phyloP scores from a whole-genome alignment of 805 yeast species.

The Nakazawaea sp. region DNA sequence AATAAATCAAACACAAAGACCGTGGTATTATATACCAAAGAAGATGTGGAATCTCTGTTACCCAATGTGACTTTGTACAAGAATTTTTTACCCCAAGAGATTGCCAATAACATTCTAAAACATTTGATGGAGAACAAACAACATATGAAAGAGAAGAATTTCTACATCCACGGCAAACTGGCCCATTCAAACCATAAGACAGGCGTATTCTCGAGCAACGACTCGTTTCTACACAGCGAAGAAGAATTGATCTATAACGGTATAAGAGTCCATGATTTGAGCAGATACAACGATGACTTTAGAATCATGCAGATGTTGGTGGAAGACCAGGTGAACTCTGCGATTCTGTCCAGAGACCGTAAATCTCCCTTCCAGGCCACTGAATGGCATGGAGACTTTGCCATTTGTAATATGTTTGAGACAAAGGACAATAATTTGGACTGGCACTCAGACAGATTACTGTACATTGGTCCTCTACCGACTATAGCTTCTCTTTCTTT shows the following conservation, averaged over 20 bases:
- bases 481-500: conserved; percentile 60
- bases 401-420: conserved; percentile 52
- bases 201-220: conserved; percentile 25
- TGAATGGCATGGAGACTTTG: conserved; percentile 47
- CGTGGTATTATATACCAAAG: conserved; percentile 36
- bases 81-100: conserved; percentile 42
- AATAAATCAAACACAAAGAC: conserved; percentile 12
- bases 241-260: conserved; percentile 37
- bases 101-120: conserved; percentile 38
- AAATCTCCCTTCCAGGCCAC: conserved; percentile 22
- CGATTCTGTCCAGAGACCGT: conserved; percentile 19
- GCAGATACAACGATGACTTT: conserved; percentile 33
- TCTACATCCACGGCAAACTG: conserved; percentile 55
- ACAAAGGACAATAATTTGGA: conserved; percentile 47
- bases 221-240: conserved; percentile 9
- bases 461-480: conserved; percentile 67
- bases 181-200: conserved; percentile 54
- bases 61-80: conserved; percentile 45
- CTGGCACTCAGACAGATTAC: conserved; percentile 72
- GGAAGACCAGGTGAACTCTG: conserved; percentile 31
- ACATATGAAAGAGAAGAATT: conserved; percentile 35
- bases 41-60: conserved; percentile 39
- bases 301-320: conserved; percentile 29
- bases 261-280: conserved; percentile 18
- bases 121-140: conserved; percentile 34